A percentile compares a stretch with the other conserved stretches of the same genome.
These are phyloP conservation scores for Colletotrichum sp. DNA, from an alignment of 2,329 filamentous ascomycete genomes.

Conservation along the genomic window DNA sequence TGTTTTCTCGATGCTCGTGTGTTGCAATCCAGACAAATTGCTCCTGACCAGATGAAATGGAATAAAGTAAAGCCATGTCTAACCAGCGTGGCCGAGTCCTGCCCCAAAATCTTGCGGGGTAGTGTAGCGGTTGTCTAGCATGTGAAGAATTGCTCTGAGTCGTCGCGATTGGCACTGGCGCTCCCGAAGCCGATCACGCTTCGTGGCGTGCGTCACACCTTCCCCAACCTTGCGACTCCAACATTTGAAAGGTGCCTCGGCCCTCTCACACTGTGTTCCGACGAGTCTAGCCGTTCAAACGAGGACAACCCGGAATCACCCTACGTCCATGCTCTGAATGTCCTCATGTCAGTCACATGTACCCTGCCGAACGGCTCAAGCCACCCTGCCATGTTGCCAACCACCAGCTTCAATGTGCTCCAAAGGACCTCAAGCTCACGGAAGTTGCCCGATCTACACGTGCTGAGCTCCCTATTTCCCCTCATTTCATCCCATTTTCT, in stretches of 20 bases:
- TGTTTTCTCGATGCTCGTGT: neutral
- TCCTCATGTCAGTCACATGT: slow-evolving; percentile 12
- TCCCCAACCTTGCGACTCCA: neutral
- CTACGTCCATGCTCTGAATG: neutral
- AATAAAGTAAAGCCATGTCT: neutral
- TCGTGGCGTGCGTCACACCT: slow-evolving; percentile 8
- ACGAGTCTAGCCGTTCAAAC: neutral
- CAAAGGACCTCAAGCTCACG: neutral
- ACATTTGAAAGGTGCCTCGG: slow-evolving; percentile 3
- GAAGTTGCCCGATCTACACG: slow-evolving; percentile 15
- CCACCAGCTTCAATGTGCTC: neutral
- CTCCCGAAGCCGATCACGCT: slow-evolving; percentile 2
- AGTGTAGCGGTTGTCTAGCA: slow-evolving; percentile 5
- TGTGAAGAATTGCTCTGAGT: slow-evolving; percentile 18
- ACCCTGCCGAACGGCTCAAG: neutral
- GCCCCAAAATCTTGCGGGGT: slow-evolving; percentile 5
- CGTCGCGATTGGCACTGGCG: slow-evolving; percentile 1
- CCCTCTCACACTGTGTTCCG: neutral
- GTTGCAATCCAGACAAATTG: neutral
- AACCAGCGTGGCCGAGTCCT: neutral
- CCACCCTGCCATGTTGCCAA: neutral
- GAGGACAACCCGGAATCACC: neutral
- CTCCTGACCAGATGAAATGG: neutral
- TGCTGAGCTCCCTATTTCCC: neutral
- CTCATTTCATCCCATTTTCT: neutral